Conservation (phyloP, 148 eudicot species). For the Rhododendron molle region DNA sequence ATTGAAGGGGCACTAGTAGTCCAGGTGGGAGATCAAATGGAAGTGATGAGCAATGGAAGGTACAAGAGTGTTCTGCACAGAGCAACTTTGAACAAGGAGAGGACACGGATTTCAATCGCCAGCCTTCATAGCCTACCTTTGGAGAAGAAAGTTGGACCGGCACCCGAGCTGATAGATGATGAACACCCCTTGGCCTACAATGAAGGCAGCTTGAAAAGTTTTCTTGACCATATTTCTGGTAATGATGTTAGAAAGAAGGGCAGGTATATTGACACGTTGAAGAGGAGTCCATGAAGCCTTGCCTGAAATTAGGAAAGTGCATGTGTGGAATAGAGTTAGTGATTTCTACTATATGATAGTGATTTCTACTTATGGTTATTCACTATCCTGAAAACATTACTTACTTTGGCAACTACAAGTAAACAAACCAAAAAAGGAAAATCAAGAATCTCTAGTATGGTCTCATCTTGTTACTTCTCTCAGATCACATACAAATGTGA, state of each 20-base stretch:
- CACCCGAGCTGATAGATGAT: slow-evolving; percentile 11
- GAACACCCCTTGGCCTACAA: slow-evolving; percentile 11
- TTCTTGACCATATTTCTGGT: no score
- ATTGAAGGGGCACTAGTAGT: slow-evolving; percentile 23
- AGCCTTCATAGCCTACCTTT: slow-evolving; percentile 33
- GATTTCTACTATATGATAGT: no score
- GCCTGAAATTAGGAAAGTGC: background rate
- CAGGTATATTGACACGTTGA: slow-evolving; percentile 33
- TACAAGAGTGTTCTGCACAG: slow-evolving; percentile 15
- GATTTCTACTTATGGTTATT: no score
- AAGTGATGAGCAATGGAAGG: slow-evolving; percentile 34
- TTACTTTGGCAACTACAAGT: no score
- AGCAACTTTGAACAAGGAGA: background rate
- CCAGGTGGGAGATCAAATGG: slow-evolving; percentile 38
- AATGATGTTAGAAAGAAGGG: background rate
- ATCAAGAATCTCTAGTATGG: no score
- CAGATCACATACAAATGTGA: no score
- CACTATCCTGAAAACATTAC: no score
- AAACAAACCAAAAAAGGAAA: no score
- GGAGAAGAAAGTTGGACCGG: slow-evolving; percentile 21
- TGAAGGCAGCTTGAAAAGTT: slow-evolving; percentile 22
- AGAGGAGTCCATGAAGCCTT: slow-evolving; percentile 12
- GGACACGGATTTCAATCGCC: slow-evolving; percentile 28
- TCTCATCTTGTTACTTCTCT: no score
- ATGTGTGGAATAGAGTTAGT: no score